Base-by-base conservation (phyloP, 768 basidiomycete genomes). In the Suillus cothurnatus region DNA sequence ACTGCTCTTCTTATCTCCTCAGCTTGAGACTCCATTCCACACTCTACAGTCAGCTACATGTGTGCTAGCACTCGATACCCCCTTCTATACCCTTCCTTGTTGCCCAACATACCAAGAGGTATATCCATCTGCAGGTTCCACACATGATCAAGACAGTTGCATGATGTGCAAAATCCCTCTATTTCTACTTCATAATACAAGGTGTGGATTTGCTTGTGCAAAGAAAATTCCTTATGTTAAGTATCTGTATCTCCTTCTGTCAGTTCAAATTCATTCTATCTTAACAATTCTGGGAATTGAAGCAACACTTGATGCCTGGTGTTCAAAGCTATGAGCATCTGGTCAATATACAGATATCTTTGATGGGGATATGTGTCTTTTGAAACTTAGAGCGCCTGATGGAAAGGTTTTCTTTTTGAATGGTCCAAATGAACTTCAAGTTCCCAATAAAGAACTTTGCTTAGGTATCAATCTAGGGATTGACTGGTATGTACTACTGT, bases 151-250 rank as follows among this genome's bases (percentile, higher is more conserved):
- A 47, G 78, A 0, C 73, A 72, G 0, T 71, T 70, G 0, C 0
- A 67, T 81, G 17, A 66, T 75, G 17, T 81, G 80, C 52, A 75
- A 81, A 52, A 78, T 80, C 56, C 79, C 79, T 2, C 80, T 77
- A 74, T 75, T 0, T 76, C 71, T 62, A 76, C 73, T 0, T 69
- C 74, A 0, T 76, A 77, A 58, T 38, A 59, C 1, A 0, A 49
- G 2, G 47, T 66, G n/a, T 11, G 61, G 65, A 4, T 55, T 62
- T 56, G 3, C 4, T 2, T 8, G 31, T 0, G 39, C 26, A 1
- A 36, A 52, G 17, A 65, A 61, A 61, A 55, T 41, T 36, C 64
- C 64, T 19, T 17, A 17, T 28, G 31, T 61, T 23, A 65, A 55
- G 21, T 65, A 65, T 23, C 64, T 60, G 6, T 65, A 65, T 49